Evolutionary conservation across 306 rosid genomes (phyloP), one percentile per base, ranked within the genome.

Genomic region (Glycyrrhiza uralensis): DNA sequence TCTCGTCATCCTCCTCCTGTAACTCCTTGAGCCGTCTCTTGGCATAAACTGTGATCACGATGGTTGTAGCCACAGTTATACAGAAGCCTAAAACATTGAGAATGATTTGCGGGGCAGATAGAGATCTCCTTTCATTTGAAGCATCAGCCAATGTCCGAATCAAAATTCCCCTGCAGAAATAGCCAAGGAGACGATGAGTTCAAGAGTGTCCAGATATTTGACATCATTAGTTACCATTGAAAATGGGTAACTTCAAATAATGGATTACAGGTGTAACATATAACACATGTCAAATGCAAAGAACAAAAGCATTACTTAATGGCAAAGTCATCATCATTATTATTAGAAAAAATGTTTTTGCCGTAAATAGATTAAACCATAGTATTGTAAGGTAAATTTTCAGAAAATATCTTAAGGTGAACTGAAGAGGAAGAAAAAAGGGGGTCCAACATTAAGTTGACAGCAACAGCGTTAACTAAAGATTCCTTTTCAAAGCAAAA

Each of bases 91-190:
- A 24, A 12, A 76, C 86, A 28, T 85, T 95, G 73, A 95, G 83
- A 63, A 83, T 80, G 13, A 95, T 95, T 65, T 95, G 97, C 1
- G 83, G 86, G 14, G 96, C 87, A 0, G 99, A 82, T 52, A 95
- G 88, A 55, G 87, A 76, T 3, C 38, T 97, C 49, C 72, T 80
- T 49, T 89, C 92, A 15, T 85, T 74, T 3, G 98, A 88, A 70
- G 98, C 98, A 44, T 95, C 88, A 4, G 96, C 99, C 68, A 95
- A 70, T 18, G 99, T 88, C 79, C 75, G 71, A 66, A 95, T 91
- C 55, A 95, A 70, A 70, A 89, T 91, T 58, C 99, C 99, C 42
- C 99, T 95, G 88, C 79, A 84, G 18, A 7, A 12, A 66, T 47
- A 50, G 69, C 39, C 35, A 73, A 68, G 18, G 39, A 36, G 28